Evolutionary conservation across 805 yeast genomes (phyloP), one percentile per base, ranked within the genome.

Genomic region (Zygoascus flipseniorum): DNA sequence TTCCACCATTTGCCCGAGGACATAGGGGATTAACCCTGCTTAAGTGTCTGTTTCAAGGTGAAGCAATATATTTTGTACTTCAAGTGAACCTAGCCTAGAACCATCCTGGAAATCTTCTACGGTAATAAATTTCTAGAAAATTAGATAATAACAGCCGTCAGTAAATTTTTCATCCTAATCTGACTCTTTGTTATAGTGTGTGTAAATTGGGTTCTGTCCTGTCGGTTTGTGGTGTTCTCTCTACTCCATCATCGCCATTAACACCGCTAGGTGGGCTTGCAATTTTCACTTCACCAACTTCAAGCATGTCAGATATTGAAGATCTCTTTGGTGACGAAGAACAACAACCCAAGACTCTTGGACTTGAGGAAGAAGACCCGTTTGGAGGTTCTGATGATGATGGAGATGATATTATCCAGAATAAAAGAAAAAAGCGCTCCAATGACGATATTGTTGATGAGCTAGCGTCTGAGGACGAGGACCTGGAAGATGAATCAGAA

Each of bases 271-370:
- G 42, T 37, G n/a, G 42, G 42, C 42, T 37, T 37, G 42, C n/a
- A 23, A 23, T 23, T 23, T 23, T 23, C 28, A 23, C 28, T 23
- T 23, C 28, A 42, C 19, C 41, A 31, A 47, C 42, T 19, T 5
- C 50, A 13, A 35, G 19, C 39, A 49, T 45, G 48, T 48, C 53
- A 11, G 55, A 49, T 48, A 50, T 37, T 11, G 56, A 55, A 31
- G 54, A 52, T 35, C 52, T 70, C 18, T 59, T 58, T 46, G 58
- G 62, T 54, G 66, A 57, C 45, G 57, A 48, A 23, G 54, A 43
- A 43, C n/a, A 49, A 23, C 32, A 37, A n/a, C 18, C 16, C 41
- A 45, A 45, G 44, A 6, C 35, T 18, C 8, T 19, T 6, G 28
- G n/a, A 3, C 13, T 10, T 31, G 19, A 41, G 4, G 47, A 49